A percentile compares a stretch with the other conserved stretches of the same genome.
These are phyloP conservation scores for Solanum microdontum DNA, from an alignment of 257 asterid species.

Conservation along the genomic window DNA sequence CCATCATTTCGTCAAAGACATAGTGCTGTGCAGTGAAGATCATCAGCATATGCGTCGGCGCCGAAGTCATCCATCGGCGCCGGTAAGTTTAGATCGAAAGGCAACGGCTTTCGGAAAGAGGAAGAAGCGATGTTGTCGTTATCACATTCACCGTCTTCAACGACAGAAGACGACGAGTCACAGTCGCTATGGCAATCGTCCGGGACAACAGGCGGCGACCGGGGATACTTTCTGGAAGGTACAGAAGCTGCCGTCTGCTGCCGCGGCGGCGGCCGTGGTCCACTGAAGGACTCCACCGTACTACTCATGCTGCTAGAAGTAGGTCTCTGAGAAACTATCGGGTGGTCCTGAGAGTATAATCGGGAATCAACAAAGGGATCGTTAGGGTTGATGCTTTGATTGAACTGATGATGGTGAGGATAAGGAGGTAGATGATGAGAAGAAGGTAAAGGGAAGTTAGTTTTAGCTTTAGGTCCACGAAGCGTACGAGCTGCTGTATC, in stretches of 20 bases:
- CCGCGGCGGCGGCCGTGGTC: conserved; percentile 36
- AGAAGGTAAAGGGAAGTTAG: conserved; percentile 36
- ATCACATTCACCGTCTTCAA: conserved; percentile 39
- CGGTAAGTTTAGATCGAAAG: conserved; percentile 39
- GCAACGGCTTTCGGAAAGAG: conserved; percentile 20
- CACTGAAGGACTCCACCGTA: conserved; percentile 67
- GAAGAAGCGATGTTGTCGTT: conserved; percentile 32
- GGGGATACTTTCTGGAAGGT: conserved; percentile 41
- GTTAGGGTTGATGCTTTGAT: conserved; percentile 9
- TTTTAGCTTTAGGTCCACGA: conserved; percentile 61
- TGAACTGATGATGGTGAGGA: conserved; percentile 2
- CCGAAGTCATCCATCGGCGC: conserved; percentile 25
- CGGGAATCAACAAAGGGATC: conserved; percentile 20
- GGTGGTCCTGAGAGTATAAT: conserved; percentile 38
- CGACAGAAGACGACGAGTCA: conserved; percentile 46
- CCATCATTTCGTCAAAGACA: conserved; percentile 9
- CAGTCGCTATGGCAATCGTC: conserved; percentile 63
- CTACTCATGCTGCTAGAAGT: conserved; percentile 64
- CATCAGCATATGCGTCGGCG: conserved; percentile 11
- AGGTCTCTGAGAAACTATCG: conserved; percentile 38
- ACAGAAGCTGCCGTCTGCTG: background rate
- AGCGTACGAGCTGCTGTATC: conserved; percentile 59
- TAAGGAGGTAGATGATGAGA: conserved; percentile 1
- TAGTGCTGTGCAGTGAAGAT: conserved; percentile 7
- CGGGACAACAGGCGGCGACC: conserved; percentile 58